These are phyloP conservation scores for Beauveria asiatica DNA, from an alignment of 2,329 filamentous ascomycete species.

Conservation along the genomic window DNA sequence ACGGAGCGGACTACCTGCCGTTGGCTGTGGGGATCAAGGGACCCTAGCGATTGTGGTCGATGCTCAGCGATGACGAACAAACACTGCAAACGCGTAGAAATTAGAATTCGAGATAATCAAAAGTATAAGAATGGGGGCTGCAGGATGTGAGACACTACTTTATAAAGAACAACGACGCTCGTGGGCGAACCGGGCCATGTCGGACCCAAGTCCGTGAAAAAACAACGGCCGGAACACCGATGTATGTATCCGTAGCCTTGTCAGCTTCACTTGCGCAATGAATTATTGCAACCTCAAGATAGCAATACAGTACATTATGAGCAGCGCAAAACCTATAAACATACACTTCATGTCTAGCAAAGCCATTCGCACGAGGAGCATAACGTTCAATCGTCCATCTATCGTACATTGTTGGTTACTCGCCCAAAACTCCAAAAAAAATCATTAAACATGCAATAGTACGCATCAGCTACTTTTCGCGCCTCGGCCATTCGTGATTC, in stretches of 20 bases:
- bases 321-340: not conserved
- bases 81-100: not conserved
- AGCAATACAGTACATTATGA: not conserved
- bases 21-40: not conserved
- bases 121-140: too few relatives aligned
- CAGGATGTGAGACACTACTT: not conserved
- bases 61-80: not conserved
- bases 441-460: not conserved
- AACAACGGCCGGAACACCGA: slow-evolving; percentile 6
- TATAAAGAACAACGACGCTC: not conserved
- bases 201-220: not conserved
- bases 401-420: slow-evolving; percentile 1
- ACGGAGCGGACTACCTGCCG: not conserved
- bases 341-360: not conserved
- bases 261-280: not conserved
- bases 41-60: not conserved
- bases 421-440: slow-evolving; percentile 1
- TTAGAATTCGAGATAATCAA: too few relatives aligned
- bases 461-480: not conserved
- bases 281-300: not conserved
- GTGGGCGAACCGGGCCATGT: not conserved
- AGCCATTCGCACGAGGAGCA: not conserved
- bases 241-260: not conserved
- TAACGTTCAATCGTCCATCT: not conserved
- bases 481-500: not conserved